These are phyloP conservation scores for Magnolia kwangsiensis DNA, from an alignment of 164 flowering plant genomes.

Conservation along the genomic window DNA sequence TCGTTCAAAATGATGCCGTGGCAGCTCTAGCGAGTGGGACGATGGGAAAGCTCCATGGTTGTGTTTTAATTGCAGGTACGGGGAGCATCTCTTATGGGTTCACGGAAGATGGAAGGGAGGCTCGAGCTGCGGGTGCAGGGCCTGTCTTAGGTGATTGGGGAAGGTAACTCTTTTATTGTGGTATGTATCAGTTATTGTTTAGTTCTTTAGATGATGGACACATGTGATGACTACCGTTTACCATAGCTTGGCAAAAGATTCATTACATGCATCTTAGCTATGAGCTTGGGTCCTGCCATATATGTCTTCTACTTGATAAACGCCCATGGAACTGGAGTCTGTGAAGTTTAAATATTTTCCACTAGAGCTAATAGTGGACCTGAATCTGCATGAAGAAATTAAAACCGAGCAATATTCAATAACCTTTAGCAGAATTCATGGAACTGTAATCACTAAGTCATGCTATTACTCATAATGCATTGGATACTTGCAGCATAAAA, in stretches of 20 bases:
- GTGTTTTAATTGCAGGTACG: slow-evolving; percentile 94
- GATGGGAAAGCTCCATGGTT: slow-evolving; percentile 92
- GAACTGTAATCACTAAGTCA: no score
- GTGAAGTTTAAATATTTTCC: no score
- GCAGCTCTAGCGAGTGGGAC: slow-evolving; percentile 98
- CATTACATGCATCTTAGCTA: not conserved
- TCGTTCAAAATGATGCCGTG: slow-evolving; percentile 89
- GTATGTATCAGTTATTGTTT: not conserved
- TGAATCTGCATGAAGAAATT: not conserved
- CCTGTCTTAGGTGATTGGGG: slow-evolving; percentile 98
- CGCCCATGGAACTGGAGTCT: not conserved
- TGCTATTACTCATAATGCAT: no score
- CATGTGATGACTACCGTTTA: not conserved
- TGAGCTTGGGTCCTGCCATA: not conserved
- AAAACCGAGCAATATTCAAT: not conserved
- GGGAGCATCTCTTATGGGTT: slow-evolving; percentile 88
- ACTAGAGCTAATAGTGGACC: not conserved
- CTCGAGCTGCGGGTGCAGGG: slow-evolving; percentile 97
- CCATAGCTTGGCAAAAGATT: not conserved
- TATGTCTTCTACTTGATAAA: not conserved
- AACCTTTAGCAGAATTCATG: no score
- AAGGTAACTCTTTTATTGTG: slow-evolving; percentile 41
- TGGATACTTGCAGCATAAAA: no score
- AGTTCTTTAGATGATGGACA: not conserved
- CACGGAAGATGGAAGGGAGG: slow-evolving; percentile 88